phyloP scores from a whole-genome alignment of 257 asterid genomes.

The Solanum ossicruentum region DNA sequence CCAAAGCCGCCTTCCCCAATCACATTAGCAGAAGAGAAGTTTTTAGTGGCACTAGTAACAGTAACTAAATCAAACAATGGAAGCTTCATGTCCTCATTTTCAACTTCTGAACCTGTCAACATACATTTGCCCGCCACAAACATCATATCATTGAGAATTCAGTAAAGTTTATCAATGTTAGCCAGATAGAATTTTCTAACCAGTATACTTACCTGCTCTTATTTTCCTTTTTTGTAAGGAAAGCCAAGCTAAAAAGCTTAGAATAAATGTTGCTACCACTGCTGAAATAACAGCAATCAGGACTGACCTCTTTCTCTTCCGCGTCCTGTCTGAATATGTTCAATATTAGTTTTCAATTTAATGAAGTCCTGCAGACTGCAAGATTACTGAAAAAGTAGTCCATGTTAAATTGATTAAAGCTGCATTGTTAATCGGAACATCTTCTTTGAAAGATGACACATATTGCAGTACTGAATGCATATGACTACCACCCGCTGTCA shows the following conservation, averaged over 20 bases:
- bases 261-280: not conserved
- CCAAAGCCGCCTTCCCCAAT: constrained; percentile 7
- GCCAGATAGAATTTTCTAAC: not conserved
- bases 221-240: not conserved
- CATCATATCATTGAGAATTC: not conserved
- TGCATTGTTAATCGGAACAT: not conserved
- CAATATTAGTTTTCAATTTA: not conserved
- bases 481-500: not conserved
- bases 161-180: not conserved
- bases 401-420: not conserved
- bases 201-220: not conserved
- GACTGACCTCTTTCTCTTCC: not conserved
- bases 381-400: not conserved
- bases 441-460: not conserved
- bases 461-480: not conserved
- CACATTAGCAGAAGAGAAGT: constrained; percentile 1
- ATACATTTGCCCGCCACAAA: not conserved
- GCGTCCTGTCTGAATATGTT: not conserved
- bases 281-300: not conserved
- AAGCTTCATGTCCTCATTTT: not conserved
- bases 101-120: not conserved
- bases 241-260: not conserved
- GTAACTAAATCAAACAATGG: not conserved
- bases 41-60: not conserved
- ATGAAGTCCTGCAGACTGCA: not conserved